Conservation (phyloP, 2,329 filamentous ascomycete genomes). For the Phialemonium atrogriseum region DNA sequence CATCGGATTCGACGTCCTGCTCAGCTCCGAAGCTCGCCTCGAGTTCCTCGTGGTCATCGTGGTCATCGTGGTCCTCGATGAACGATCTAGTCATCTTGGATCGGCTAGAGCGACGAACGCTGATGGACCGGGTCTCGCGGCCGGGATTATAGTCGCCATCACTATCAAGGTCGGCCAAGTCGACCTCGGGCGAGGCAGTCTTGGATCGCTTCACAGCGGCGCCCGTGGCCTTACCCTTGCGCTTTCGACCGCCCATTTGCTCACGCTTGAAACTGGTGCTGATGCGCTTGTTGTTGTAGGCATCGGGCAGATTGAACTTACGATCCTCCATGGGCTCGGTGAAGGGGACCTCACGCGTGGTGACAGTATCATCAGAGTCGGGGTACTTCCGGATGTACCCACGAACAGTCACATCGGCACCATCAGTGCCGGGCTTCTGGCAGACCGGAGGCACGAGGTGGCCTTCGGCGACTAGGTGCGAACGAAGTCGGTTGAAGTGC, state of each 20-base stretch:
- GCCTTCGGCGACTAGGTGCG: conserved; percentile 26
- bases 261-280: neutral
- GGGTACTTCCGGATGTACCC: conserved; percentile 14
- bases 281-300: conserved; percentile 5
- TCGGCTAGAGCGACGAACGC: no score
- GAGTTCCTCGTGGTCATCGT: no score
- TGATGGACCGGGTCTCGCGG: no score
- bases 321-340: conserved; percentile 23
- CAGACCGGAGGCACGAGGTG: conserved; percentile 30
- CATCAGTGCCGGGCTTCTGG: conserved; percentile 16
- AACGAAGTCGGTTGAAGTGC: conserved; percentile 26
- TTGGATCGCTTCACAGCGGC: no score
- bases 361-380: conserved; percentile 13
- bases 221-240: neutral
- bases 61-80: no score
- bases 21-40: no score
- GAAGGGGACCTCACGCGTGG: conserved; percentile 21
- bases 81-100: no score
- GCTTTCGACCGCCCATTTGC: neutral
- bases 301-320: conserved; percentile 21
- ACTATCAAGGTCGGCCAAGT: no score
- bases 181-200: no score
- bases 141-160: no score
- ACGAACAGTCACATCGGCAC: conserved; percentile 19
- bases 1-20: no score